phyloP scores from a whole-genome alignment of 2,329 filamentous ascomycete species.

The Colletotrichum sidae region DNA sequence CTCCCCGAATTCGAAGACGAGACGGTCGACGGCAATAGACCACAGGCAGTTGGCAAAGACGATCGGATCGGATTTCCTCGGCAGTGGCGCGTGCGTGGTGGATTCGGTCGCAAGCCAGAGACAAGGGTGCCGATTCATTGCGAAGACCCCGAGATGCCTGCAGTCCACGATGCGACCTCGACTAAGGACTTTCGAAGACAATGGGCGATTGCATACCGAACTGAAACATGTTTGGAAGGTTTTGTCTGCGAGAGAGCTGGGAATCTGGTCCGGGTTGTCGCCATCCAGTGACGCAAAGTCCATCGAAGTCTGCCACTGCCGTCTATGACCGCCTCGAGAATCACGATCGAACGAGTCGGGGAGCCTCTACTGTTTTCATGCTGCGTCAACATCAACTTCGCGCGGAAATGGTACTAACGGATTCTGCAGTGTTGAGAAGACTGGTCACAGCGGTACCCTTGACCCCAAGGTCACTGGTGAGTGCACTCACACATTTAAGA shows the following conservation, averaged over 20 bases:
- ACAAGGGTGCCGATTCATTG: constrained; percentile 4
- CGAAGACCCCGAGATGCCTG: neutral
- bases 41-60: neutral
- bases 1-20: constrained; percentile 16
- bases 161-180: neutral
- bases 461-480: constrained; percentile 94
- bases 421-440: constrained; percentile 82
- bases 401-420: constrained; percentile 1
- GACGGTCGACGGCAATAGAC: neutral
- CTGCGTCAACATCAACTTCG: neutral
- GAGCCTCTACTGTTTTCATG: constrained; percentile 1
- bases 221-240: neutral
- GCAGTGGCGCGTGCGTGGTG: neutral
- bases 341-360: constrained; percentile 9
- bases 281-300: neutral
- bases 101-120: constrained; percentile 1
- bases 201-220: neutral
- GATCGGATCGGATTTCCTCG: neutral
- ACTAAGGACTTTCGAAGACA: neutral
- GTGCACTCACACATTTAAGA: constrained; percentile 78
- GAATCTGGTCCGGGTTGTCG: too few relatives aligned
- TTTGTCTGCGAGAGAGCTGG: too few relatives aligned
- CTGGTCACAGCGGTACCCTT: constrained; percentile 96
- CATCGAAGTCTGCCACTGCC: constrained; percentile 10
- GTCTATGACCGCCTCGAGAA: constrained; percentile 4